Percentiles rank a stretch among this genome's conserved stretches.
These are phyloP conservation scores for Komagataella mondaviorum DNA, from an alignment of 805 yeast genomes.

Conservation along the genomic window DNA sequence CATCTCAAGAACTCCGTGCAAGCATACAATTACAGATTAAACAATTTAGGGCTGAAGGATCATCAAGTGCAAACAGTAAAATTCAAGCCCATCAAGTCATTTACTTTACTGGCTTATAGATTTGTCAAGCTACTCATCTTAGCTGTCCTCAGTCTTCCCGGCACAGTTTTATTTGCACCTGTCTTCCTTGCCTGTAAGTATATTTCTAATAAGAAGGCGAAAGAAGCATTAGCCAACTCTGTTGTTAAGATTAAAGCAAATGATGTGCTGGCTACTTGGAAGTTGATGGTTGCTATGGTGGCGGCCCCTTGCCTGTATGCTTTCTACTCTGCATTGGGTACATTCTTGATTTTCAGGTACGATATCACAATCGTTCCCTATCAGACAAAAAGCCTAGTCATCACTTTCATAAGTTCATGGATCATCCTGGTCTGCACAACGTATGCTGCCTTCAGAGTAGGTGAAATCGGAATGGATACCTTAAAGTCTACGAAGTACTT, in stretches of 20 bases:
- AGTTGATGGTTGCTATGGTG: slow-evolving; percentile 75
- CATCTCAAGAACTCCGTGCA: slow-evolving; percentile 50
- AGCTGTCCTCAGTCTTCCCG: slow-evolving; percentile 64
- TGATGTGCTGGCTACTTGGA: slow-evolving; percentile 96
- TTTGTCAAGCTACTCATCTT: slow-evolving; percentile 39
- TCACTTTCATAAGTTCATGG: slow-evolving; percentile 35
- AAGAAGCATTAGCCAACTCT: slow-evolving; percentile 70
- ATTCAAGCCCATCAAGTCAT: slow-evolving; percentile 33
- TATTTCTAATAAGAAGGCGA: slow-evolving; percentile 62
- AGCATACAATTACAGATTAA: slow-evolving; percentile 52
- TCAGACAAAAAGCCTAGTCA: neutral
- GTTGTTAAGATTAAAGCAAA: slow-evolving; percentile 81
- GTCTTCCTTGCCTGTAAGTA: slow-evolving; percentile 66
- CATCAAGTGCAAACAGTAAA: slow-evolving; percentile 54
- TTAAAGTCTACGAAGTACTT: slow-evolving; percentile 77
- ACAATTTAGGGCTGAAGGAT: slow-evolving; percentile 50
- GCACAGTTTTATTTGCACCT: slow-evolving; percentile 76
- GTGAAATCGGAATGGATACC: slow-evolving; percentile 89
- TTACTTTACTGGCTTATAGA: slow-evolving; percentile 43
- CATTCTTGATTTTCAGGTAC: slow-evolving; percentile 10
- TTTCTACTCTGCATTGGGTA: slow-evolving; percentile 56
- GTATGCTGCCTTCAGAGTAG: slow-evolving; percentile 76
- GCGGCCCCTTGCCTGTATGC: slow-evolving; percentile 77
- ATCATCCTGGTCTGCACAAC: slow-evolving; percentile 59
- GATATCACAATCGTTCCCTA: slow-evolving; percentile 1